phyloP scores from a whole-genome alignment of 2,329 filamentous ascomycete species.

The Xylaria polymorpha region DNA sequence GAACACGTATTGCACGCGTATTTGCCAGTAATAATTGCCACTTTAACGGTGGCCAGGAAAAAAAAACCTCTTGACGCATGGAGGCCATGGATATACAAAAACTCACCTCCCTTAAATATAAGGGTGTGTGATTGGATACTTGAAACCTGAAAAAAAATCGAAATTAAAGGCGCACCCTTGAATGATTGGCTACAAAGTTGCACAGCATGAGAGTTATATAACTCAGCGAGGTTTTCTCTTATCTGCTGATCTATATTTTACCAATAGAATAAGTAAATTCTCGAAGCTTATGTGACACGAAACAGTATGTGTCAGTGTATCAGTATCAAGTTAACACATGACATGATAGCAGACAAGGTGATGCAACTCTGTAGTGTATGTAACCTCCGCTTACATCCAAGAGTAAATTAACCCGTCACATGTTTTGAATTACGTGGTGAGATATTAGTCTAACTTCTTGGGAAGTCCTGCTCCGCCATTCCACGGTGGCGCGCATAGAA shows the following conservation, averaged over 20 bases:
- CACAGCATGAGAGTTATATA: conserved; percentile 6
- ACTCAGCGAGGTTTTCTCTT: neutral
- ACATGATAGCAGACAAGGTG: neutral
- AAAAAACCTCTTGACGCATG: neutral
- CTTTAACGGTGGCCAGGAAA: conserved; percentile 1
- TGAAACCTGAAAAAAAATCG: neutral
- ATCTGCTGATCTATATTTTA: conserved; percentile 17
- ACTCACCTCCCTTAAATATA: neutral
- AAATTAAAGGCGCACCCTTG: neutral
- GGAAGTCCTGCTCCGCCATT: neutral
- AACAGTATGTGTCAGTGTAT: neutral
- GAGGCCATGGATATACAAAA: neutral
- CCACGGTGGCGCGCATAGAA: neutral
- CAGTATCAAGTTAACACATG: neutral
- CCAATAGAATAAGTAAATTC: neutral
- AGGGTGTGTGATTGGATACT: conserved; percentile 11
- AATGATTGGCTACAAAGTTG: neutral
- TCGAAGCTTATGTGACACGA: conserved; percentile 6
- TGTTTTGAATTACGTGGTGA: neutral
- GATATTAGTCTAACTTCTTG: neutral
- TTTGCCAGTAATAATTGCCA: conserved; percentile 15
- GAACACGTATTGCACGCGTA: neutral
- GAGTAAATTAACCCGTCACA: neutral
- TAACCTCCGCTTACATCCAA: neutral
- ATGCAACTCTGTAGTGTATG: conserved; percentile 8